phyloP scores from a whole-genome alignment of 2,329 filamentous ascomycete species.

The Diaporthe vaccinii region DNA sequence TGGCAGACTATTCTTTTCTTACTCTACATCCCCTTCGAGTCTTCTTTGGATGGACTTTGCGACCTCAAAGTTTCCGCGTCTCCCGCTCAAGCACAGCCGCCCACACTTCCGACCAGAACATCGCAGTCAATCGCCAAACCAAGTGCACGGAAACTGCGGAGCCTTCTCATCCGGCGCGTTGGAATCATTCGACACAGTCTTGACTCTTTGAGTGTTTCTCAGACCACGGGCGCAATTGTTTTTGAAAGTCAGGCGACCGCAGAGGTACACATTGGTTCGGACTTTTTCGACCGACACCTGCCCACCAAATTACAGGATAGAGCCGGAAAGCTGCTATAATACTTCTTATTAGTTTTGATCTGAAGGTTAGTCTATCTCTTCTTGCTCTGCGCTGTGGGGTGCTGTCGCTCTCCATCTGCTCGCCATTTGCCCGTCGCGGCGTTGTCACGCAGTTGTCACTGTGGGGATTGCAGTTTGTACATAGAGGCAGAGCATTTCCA shows the following conservation, averaged over 20 bases:
- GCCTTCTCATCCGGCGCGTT: neutral
- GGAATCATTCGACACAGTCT: neutral
- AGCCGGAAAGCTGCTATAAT: neutral
- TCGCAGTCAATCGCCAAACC: neutral
- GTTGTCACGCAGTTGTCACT: neutral
- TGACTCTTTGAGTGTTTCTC: neutral
- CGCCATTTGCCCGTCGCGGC: neutral
- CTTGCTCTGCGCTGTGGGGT: neutral
- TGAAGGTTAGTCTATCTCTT: slow-evolving; percentile 3
- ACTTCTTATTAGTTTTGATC: neutral
- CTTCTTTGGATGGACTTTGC: slow-evolving; percentile 17
- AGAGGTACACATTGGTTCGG: neutral
- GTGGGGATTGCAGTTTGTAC: neutral
- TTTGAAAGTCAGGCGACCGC: neutral
- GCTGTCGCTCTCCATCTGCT: neutral
- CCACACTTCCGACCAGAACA: neutral
- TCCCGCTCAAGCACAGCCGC: slow-evolving; percentile 7
- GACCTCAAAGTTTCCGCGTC: neutral
- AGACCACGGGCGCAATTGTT: neutral
- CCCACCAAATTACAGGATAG: neutral
- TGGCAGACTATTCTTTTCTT: neutral
- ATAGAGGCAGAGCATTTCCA: too few species aligned
- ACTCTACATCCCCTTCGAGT: neutral
- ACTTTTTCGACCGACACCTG: neutral
- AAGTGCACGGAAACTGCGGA: neutral